phyloP scores from a whole-genome alignment of 768 basidiomycete species.

The Trametes punicea region DNA sequence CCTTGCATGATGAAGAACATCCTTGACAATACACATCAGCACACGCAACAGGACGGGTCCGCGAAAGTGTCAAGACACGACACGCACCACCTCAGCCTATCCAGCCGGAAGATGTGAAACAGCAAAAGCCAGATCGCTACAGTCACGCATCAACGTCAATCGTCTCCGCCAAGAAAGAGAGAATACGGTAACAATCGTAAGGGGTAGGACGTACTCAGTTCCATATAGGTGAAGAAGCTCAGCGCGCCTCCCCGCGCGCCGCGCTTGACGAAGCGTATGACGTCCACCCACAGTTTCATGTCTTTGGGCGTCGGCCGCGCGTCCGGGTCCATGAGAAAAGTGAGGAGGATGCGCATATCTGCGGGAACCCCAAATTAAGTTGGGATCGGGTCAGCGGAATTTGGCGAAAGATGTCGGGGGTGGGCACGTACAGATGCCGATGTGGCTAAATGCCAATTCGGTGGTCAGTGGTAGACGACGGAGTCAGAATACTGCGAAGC shows the following conservation, averaged over 20 bases:
- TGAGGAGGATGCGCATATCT: conserved; percentile 49
- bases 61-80: too few species aligned
- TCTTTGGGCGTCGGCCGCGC: conserved; percentile 44
- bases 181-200: too few species aligned
- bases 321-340: conserved; percentile 43
- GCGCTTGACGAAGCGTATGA: conserved; percentile 47
- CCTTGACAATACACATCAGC: conserved; percentile 26
- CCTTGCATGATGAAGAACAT: conserved; percentile 48
- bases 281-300: conserved; percentile 58
- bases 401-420: too few species aligned
- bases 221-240: conserved; percentile 56
- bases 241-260: conserved; percentile 46
- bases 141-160: neutral
- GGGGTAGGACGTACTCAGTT: conserved; percentile 46
- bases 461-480: neutral
- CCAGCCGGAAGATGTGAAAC: conserved; percentile 46
- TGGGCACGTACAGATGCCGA: conserved; percentile 51
- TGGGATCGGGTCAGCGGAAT: too few species aligned
- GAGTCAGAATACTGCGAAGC: neutral
- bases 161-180: too few species aligned
- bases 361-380: neutral
- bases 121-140: conserved; percentile 40
- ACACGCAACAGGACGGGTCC: too few species aligned
- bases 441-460: conserved; percentile 37
- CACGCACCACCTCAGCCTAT: conserved; percentile 41